Conservation (phyloP, 1,284 basidiomycete genomes). For the Paramarasmius palmivorus region DNA sequence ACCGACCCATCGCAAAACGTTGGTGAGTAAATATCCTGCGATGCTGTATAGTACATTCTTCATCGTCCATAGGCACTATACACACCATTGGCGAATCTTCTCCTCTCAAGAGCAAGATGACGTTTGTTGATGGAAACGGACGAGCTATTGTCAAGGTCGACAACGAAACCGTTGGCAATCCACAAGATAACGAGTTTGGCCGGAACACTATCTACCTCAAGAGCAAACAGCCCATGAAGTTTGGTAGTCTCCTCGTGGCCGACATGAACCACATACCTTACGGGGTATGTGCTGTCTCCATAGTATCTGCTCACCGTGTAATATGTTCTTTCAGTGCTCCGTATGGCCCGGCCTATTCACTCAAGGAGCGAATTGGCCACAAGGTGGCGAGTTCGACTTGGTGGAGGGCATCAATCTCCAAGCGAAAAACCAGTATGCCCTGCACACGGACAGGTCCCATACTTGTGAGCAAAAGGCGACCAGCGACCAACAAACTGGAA, state of each 20-base stretch:
- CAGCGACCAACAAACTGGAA: constrained; percentile 16
- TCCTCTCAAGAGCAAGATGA: too few relatives aligned
- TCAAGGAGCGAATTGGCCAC: constrained; percentile 13
- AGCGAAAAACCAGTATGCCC: constrained; percentile 12
- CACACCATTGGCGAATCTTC: too few relatives aligned
- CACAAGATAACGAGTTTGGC: constrained; percentile 9
- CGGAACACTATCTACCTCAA: constrained; percentile 11
- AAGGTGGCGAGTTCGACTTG: constrained; percentile 13
- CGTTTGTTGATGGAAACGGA: background rate
- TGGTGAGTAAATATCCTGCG: too few relatives aligned
- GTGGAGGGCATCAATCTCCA: constrained; percentile 14
- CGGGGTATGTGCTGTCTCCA: constrained; percentile 12
- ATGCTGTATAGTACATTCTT: too few relatives aligned
- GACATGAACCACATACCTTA: constrained; percentile 13
- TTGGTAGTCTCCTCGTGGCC: constrained; percentile 12
- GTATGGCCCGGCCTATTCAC: constrained; percentile 15
- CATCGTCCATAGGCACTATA: too few relatives aligned
- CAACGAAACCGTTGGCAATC: constrained; percentile 11
- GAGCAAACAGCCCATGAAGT: constrained; percentile 7
- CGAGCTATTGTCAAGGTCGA: constrained; percentile 12
- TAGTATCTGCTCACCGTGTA: background rate
- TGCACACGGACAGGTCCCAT: constrained; percentile 12
- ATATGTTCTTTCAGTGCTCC: constrained; percentile 11
- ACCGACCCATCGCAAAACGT: too few relatives aligned
- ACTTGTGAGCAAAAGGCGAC: constrained; percentile 13